Base-by-base conservation (phyloP, 1,284 basidiomycete species). In the Cerrena zonata region DNA sequence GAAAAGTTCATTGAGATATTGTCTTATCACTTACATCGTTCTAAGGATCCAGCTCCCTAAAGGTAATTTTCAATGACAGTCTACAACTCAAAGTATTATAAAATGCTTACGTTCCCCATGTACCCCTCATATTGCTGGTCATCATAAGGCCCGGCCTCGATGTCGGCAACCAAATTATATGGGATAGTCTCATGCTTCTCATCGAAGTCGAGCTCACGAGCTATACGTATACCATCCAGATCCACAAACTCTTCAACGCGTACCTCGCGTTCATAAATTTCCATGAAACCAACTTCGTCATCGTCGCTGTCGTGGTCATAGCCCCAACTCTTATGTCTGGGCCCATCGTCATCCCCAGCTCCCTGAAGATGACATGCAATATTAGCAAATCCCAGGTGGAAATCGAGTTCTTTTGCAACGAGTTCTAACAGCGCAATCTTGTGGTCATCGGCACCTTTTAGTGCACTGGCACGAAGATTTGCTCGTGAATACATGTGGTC, bases 81-180 rank as follows among this genome's bases (percentile, higher is more conserved):
- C n/a, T 24, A 1, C 23, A 30, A 21, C 27, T 18, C 39, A n/a
- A 18, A 5, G 36, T 4, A 13, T 49, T 25, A 45, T 4, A 18
- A 56, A 62, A 22, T 42, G 64, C 72, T 45, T 52, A 76, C 74
- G 58, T 75, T 74, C 19, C 70, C 73, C 54, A 64, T 64, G 49
- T 73, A 74, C 7, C 70, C 71, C 49, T 72, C 70, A 45, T 71
- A 73, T 1, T 73, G 67, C 45, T 64, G 55, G 1, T 72, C 61
- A 53, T 77, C 72, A 13, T 70, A 68, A 2, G 49, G 47, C 5
- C 48, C 61, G n/a, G 53, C 62, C 15, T 70, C 65, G 48, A 74
- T 66, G 0, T 59, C 13, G 7, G 58, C 49, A 4, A 50, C 49
- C 2, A 60, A 58, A 38, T 70, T 56, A 5, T 59, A 57, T 0